Evolutionary conservation across 2,329 filamentous ascomycete species (phyloP).

Genomic region (Zymoseptoria pseudotritici): DNA sequence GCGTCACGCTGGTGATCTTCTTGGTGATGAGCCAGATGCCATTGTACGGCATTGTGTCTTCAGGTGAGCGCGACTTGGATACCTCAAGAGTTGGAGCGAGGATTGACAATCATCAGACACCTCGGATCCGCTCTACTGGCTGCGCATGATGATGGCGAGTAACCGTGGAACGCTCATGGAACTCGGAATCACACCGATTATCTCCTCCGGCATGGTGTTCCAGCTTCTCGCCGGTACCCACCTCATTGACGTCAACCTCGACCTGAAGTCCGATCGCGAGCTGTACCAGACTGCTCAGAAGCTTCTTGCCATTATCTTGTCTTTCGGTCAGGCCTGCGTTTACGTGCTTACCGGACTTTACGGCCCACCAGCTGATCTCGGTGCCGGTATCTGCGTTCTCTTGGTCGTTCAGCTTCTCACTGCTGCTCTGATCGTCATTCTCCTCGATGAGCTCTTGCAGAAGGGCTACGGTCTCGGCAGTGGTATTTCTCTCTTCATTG

Average conservation of each 20-base stretch:
- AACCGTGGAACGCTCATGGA: conserved; percentile 53
- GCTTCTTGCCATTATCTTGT: conserved; percentile 90
- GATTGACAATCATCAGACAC: conserved; percentile 44
- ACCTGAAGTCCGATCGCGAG: conserved; percentile 99
- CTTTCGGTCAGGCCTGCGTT: conserved; percentile 93
- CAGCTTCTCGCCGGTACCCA: conserved; percentile 98
- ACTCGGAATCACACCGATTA: conserved; percentile 75
- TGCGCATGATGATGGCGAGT: conserved; percentile 99
- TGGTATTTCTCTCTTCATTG: conserved; percentile 98
- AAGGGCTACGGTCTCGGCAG: conserved; percentile 98
- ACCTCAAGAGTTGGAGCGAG: conserved; percentile 6
- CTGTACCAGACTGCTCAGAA: conserved; percentile 99
- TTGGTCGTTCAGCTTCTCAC: conserved; percentile 96
- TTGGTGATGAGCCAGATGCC: conserved; percentile 99
- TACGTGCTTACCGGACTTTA: conserved; percentile 98
- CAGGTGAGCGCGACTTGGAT: conserved; percentile 35
- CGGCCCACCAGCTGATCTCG: conserved; percentile 90
- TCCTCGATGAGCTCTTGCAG: conserved; percentile 96
- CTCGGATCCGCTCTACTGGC: conserved; percentile 98
- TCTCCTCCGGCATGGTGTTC: conserved; percentile 99
- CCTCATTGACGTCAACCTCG: conserved; percentile 99
- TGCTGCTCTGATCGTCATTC: conserved; percentile 96
- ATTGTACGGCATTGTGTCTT: conserved; percentile 94
- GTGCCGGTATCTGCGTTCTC: conserved; percentile 95
- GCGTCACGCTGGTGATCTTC: conserved; percentile 84